These are phyloP conservation scores for Symbiodinium natans DNA, from an alignment of 73 alveolate species.

Conservation along the genomic window DNA sequence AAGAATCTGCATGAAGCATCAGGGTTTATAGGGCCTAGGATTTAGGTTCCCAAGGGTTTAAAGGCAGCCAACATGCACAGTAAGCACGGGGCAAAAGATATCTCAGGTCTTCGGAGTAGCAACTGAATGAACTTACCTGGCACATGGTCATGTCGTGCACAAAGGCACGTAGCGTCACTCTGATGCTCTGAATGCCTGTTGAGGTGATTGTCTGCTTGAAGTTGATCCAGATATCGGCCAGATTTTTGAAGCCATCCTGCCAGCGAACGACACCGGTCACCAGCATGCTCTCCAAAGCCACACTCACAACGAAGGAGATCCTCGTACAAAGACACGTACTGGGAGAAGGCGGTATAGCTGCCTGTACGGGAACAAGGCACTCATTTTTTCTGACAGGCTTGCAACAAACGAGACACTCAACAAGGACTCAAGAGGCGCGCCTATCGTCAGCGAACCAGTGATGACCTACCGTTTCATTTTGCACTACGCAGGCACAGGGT, in stretches of 20 bases:
- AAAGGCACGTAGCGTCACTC: not conserved
- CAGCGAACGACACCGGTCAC: too few species aligned
- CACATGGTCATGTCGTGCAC: slow-evolving; percentile 10
- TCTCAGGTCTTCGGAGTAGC: slow-evolving; percentile 25
- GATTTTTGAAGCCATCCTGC: slow-evolving; percentile 82
- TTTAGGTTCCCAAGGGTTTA: too few species aligned
- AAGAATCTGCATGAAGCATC: not conserved
- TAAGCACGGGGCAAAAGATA: not conserved
- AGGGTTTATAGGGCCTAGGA: too few species aligned
- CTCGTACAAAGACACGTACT: slow-evolving; percentile 83
- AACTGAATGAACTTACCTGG: slow-evolving; percentile 77
- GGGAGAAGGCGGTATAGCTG: slow-evolving; percentile 69
- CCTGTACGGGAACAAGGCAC: not conserved
- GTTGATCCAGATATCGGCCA: slow-evolving; percentile 92
- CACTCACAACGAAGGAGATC: too few species aligned
- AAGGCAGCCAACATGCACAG: too few species aligned
- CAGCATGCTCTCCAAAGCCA: too few species aligned
- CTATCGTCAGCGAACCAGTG: slow-evolving; percentile 35
- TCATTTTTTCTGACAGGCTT: not conserved
- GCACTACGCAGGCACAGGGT: too few species aligned
- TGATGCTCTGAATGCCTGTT: not conserved
- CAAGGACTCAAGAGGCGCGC: not conserved
- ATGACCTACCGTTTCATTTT: not conserved
- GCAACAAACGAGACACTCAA: not conserved
- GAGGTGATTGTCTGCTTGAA: slow-evolving; percentile 80